Percentiles rank a stretch among this genome's conserved stretches.
Evolutionary conservation across 768 basidiomycete genomes (phyloP).

Genomic region (Agrocybe praecox): DNA sequence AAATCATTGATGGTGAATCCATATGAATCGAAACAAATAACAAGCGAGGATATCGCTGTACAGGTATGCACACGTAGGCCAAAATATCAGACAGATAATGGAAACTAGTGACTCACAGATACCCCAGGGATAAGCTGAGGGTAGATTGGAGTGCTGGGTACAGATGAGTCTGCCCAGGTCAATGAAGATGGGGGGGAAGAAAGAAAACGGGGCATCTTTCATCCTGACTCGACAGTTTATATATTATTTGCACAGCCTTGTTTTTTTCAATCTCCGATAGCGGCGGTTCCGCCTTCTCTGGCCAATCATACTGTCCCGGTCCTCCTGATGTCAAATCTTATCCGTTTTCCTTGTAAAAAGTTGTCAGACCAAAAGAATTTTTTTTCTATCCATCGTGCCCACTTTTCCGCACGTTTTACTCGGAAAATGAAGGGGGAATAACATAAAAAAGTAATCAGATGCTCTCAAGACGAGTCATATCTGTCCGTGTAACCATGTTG

Average conservation of each 20-base stretch:
- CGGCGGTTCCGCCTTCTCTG: constrained; percentile 16
- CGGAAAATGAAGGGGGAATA: too few species aligned
- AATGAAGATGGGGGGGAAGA: constrained; percentile 20
- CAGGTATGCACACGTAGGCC: constrained; percentile 29
- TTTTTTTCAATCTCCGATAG: constrained; percentile 24
- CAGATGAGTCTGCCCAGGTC: constrained; percentile 24
- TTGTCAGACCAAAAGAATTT: not conserved
- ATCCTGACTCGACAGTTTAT: constrained; percentile 30
- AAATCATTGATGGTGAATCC: constrained; percentile 18
- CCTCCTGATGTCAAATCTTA: constrained; percentile 6
- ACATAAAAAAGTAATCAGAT: constrained; percentile 4
- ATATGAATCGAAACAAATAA: constrained; percentile 16
- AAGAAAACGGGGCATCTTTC: constrained; percentile 13
- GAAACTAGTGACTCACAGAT: constrained; percentile 37
- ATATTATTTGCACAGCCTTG: constrained; percentile 23
- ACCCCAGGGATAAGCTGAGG: constrained; percentile 23
- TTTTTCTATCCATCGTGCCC: too few species aligned
- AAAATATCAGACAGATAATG: constrained; percentile 20
- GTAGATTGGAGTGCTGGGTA: constrained; percentile 3
- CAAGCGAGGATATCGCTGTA: constrained; percentile 19
- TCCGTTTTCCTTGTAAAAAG: constrained; percentile 2
- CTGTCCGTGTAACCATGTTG: constrained; percentile 20
- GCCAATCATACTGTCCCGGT: constrained; percentile 11
- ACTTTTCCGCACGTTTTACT: too few species aligned
- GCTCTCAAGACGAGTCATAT: constrained; percentile 32